phyloP scores from a whole-genome alignment of 2,329 filamentous ascomycete species.

The Coniella lustricola region DNA sequence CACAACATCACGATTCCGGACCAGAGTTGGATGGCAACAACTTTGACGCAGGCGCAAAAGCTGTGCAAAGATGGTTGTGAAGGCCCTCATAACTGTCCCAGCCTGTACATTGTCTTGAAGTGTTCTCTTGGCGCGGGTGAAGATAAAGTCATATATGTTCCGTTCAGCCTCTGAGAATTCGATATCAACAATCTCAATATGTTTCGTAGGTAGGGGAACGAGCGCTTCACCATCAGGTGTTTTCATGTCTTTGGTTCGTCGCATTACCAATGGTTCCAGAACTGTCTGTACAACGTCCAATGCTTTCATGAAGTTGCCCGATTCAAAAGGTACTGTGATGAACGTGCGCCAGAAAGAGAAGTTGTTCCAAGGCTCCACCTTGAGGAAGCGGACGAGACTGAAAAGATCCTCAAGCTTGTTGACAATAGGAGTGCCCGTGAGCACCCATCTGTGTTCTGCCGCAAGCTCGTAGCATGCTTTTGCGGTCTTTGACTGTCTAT shows the following conservation, averaged over 20 bases:
- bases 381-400: conserved; percentile 83
- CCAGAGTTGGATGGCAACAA: conserved; percentile 87
- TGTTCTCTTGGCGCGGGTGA: conserved; percentile 70
- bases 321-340: conserved; percentile 95
- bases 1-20: conserved; percentile 75
- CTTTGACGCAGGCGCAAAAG: conserved; percentile 87
- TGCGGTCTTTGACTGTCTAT: conserved; percentile 82
- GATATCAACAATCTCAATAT: conserved; percentile 78
- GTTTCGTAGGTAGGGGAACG: conserved; percentile 74
- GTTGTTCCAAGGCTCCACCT: conserved; percentile 96
- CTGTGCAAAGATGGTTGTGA: conserved; percentile 95
- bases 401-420: conserved; percentile 94
- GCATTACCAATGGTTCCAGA: conserved; percentile 87
- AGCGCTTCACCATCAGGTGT: conserved; percentile 71
- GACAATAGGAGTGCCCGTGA: conserved; percentile 95
- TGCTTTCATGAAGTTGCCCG: conserved; percentile 86
- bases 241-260: conserved; percentile 96
- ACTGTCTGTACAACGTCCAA: conserved; percentile 97
- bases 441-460: conserved; percentile 80
- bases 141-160: conserved; percentile 90
- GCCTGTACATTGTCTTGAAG: conserved; percentile 84
- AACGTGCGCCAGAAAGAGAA: conserved; percentile 99
- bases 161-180: conserved; percentile 79
- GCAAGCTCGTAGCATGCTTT: conserved; percentile 88
- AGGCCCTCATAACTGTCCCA: conserved; percentile 89